phyloP scores from a whole-genome alignment of 2,329 filamentous ascomycete species.

The Fusarium sp. region DNA sequence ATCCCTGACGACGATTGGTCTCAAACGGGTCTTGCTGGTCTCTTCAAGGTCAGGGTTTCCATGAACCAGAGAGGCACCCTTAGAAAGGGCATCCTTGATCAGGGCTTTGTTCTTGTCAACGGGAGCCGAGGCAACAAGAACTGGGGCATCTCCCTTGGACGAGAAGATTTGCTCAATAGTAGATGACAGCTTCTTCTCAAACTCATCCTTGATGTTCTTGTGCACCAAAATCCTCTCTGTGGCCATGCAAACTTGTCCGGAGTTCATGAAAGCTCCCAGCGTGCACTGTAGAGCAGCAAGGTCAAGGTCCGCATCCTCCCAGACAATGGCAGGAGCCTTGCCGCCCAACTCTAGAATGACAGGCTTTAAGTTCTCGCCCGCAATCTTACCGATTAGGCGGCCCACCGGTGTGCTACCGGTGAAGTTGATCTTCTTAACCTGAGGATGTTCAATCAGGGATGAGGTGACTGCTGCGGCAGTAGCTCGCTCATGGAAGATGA shows the following conservation, averaged over 20 bases:
- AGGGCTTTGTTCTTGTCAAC: conserved; percentile 75
- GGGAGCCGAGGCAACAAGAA: conserved; percentile 77
- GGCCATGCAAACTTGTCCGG: conserved; percentile 87
- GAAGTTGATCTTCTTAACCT: conserved; percentile 86
- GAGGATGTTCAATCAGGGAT: conserved; percentile 74
- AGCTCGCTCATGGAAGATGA: conserved; percentile 74
- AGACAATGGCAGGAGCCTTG: conserved; percentile 82
- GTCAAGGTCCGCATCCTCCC: conserved; percentile 82
- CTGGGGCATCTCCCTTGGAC: conserved; percentile 72
- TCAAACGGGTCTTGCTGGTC: conserved; percentile 59
- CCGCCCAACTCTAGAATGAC: conserved; percentile 85
- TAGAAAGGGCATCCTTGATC: conserved; percentile 74
- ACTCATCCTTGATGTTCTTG: conserved; percentile 59
- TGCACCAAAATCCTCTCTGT: conserved; percentile 79
- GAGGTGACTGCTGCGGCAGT: conserved; percentile 76
- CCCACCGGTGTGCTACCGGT: conserved; percentile 83
- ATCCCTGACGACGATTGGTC: conserved; percentile 75
- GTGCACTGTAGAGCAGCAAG: conserved; percentile 76
- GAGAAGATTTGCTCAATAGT: conserved; percentile 60
- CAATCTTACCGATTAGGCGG: conserved; percentile 75
- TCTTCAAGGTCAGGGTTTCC: conserved; percentile 54
- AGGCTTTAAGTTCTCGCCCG: conserved; percentile 82
- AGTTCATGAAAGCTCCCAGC: conserved; percentile 77
- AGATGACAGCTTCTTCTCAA: conserved; percentile 58
- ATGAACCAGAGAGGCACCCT: conserved; percentile 69